phyloP scores from a whole-genome alignment of 352 stramenopile genomes.

The Phytophthora litchii region DNA sequence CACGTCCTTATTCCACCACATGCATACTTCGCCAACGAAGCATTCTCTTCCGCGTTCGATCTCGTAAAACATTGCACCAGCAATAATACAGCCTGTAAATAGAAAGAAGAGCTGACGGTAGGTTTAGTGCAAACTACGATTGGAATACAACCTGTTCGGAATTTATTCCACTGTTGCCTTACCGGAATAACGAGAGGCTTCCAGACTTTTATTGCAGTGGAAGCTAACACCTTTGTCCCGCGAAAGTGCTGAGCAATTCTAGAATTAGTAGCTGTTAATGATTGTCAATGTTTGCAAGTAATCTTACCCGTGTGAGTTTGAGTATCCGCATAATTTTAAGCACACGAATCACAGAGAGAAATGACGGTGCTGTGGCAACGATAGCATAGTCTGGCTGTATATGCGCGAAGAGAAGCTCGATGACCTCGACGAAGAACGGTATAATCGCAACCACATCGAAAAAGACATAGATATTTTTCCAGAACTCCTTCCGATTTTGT shows the following conservation, averaged over 20 bases:
- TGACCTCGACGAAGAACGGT: constrained; percentile 71
- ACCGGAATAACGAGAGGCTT: constrained; percentile 72
- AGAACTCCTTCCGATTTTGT: constrained; percentile 41
- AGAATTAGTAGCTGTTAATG: neutral
- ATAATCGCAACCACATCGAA: constrained; percentile 71
- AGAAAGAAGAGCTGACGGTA: constrained; percentile 71
- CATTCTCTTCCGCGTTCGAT: constrained; percentile 76
- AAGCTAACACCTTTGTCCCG: constrained; percentile 65
- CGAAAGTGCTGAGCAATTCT: constrained; percentile 53
- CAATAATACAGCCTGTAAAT: constrained; percentile 66
- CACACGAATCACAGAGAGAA: constrained; percentile 68
- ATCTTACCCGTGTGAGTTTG: constrained; percentile 63
- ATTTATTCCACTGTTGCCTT: constrained; percentile 1
- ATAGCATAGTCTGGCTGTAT: constrained; percentile 61
- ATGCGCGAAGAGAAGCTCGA: constrained; percentile 22
- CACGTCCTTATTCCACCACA: constrained; percentile 66
- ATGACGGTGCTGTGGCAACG: constrained; percentile 64
- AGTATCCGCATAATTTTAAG: constrained; percentile 80
- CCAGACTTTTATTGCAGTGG: constrained; percentile 60
- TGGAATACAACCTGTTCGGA: neutral
- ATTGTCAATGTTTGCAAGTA: neutral
- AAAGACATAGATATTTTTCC: constrained; percentile 64
- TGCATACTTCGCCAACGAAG: constrained; percentile 56
- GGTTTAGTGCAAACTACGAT: constrained; percentile 1
- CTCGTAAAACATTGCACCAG: constrained; percentile 73